Base-by-base conservation (phyloP, 257 asterid species). In the Solanum rostratum region DNA sequence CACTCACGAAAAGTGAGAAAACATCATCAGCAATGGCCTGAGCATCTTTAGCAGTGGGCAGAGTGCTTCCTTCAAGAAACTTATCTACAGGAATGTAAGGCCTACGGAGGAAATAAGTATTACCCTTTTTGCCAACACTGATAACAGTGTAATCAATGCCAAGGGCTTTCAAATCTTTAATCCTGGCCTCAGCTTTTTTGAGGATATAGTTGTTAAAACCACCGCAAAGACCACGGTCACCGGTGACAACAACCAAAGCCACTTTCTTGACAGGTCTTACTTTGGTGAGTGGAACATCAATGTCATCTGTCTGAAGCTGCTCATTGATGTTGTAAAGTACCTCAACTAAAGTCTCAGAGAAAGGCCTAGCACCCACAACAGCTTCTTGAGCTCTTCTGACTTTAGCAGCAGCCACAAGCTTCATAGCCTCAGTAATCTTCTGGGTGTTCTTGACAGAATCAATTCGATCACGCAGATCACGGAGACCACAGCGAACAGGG, bases 351-450 rank as follows among this genome's bases (percentile, higher is more conserved):
- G 99, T 90, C 57, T 96, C 99, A 0, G 98, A 94, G 87, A 96
- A 96, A 16, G 99, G 98, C 45, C 99, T 87, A 13, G 96, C 92
- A 90, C 95, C 95, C 1, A 96, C 97, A 63, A 94, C 99, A 9
- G 98, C 99, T 84, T 96, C 99, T 79, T 96, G 99, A 1, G 99
- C 99, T 85, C 98, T 86, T 73, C 98, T 88, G 79, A 94, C 99
- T 87, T 94, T 96, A 8, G 99, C 99, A 24, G 99, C 99, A 1
- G 99, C 98, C 13, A 96, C 98, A 10, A 96, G 96, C 91, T 96
- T 96, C 99, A 96, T 93, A 83, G 99, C 98, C 89, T 96, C 99
- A 0, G 99, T 96, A 89, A 96, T 94, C 43, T 96, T 96, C 91
- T 94, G 97, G 0, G 99, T 96, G 93, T 94, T 96, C 88, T 92